Evolutionary conservation across 768 basidiomycete species (phyloP).

Genomic region (Tremella fuciformis): DNA sequence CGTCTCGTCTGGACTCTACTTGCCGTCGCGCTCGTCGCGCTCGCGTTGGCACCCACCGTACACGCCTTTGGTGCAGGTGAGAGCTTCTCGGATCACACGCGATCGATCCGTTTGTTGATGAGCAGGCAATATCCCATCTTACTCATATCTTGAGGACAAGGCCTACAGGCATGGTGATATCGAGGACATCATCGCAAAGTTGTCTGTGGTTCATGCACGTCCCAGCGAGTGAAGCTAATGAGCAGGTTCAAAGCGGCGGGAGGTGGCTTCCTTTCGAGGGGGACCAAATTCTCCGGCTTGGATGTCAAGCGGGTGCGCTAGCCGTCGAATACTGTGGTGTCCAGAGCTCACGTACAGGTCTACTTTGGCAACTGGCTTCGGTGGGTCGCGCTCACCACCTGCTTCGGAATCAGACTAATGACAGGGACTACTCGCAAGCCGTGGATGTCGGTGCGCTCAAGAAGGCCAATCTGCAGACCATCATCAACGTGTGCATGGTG

Average conservation of each 20-base stretch:
- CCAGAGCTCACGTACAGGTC: no score
- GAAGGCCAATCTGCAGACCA: slow-evolving; percentile 69
- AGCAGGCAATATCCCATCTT: slow-evolving; percentile 71
- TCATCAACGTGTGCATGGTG: slow-evolving; percentile 82
- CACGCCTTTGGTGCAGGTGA: slow-evolving; percentile 48
- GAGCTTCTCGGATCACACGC: slow-evolving; percentile 4
- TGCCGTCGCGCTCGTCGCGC: slow-evolving; percentile 33
- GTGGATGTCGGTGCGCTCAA: slow-evolving; percentile 74
- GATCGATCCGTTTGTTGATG: no score
- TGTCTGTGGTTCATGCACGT: not conserved
- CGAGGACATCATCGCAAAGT: slow-evolving; percentile 59
- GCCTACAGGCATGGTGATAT: slow-evolving; percentile 90
- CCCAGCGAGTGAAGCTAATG: not conserved
- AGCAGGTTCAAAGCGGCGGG: slow-evolving; percentile 59
- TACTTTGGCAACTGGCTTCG: slow-evolving; percentile 72
- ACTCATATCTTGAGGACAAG: slow-evolving; percentile 77
- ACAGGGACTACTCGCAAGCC: slow-evolving; percentile 57
- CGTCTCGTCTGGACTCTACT: slow-evolving; percentile 24
- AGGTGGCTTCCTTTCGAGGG: slow-evolving; percentile 62
- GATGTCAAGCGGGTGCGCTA: slow-evolving; percentile 71
- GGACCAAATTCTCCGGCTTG: slow-evolving; percentile 69
- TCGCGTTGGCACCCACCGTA: slow-evolving; percentile 41
- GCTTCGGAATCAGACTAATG: slow-evolving; percentile 40
- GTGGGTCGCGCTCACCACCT: slow-evolving; percentile 58
- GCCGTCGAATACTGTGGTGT: not conserved